These are phyloP conservation scores for Saccharomycopsis sp. DNA, from an alignment of 805 yeast genomes.

Conservation along the genomic window DNA sequence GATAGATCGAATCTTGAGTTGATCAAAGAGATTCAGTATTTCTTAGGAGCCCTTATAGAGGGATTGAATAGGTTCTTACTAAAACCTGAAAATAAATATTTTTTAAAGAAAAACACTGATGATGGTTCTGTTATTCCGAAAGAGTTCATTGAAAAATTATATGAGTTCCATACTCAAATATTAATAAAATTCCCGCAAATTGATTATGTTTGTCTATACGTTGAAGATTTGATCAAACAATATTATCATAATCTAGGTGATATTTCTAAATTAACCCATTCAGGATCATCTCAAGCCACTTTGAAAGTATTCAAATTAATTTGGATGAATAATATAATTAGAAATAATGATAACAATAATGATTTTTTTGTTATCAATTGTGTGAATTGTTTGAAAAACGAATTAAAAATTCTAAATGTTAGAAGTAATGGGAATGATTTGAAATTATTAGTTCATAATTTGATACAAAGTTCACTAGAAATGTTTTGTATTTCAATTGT, in stretches of 20 bases:
- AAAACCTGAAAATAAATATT: not conserved
- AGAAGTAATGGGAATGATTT: conserved; percentile 5
- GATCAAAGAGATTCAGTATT: conserved; percentile 1
- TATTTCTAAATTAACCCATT: not conserved
- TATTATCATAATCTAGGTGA: conserved; percentile 1
- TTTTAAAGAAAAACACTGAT: not conserved
- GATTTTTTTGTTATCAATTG: conserved; percentile 4
- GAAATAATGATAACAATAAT: conserved; percentile 1
- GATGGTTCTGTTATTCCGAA: conserved; percentile 2
- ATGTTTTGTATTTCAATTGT: conserved; percentile 6
- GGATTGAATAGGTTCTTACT: not conserved
- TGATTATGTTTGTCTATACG: not conserved
- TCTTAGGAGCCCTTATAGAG: conserved; percentile 3
- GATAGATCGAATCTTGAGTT: no score
- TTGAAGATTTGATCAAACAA: not conserved
- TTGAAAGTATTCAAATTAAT: conserved; percentile 10
- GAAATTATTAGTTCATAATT: conserved; percentile 1
- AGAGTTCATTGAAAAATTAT: conserved; percentile 3
- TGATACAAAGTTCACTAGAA: conserved; percentile 10
- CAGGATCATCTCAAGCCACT: not conserved
- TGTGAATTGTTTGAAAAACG: conserved; percentile 6
- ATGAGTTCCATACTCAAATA: conserved; percentile 4
- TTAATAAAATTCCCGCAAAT: not conserved
- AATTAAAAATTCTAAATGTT: conserved; percentile 6
- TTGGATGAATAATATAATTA: conserved; percentile 8